Base-by-base conservation (phyloP, 495 filamentous ascomycete species). In the Trichodelitschia bisporula region DNA sequence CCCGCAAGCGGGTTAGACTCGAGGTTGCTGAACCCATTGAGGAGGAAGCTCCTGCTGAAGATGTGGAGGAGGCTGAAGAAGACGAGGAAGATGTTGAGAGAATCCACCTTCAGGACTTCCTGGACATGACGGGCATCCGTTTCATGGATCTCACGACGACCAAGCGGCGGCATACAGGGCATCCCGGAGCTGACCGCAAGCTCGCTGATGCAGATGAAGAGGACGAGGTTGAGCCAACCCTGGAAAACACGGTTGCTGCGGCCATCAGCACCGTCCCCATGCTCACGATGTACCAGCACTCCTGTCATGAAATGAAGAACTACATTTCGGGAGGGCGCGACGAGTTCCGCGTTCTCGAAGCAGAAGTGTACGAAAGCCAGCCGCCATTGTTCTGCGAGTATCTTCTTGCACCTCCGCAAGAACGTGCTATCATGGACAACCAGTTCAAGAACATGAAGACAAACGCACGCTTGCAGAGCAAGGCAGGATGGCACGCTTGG, bases 401-500 rank as follows among this genome's bases (percentile, higher is more conserved):
- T 42, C 64, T 84, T 30, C 66, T 65, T 0, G 83, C 84, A n/a
- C 59, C 77, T 4, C 67, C 77, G n/a, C 75, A 86, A 29, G 61
- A 90, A 37, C 74, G 72, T 40, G 47, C 64, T 1, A 60, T 86
- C 28, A 83, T 97, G 73, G 84, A 97, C 50, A 83, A 76, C 36
- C 86, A 95, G 46, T 84, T 97, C 52, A 83, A 84, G 47, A 90
- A 91, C 37, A 72, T 89, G 43, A 93, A 92, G 55, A 89, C 78
- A 0, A 71, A 93, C 46, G 76, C 89, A 2, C 58, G 89, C 24
- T 57, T 89, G 3, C 61, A 77, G 9, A 92, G 83, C 54, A 91
- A 91, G 46, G 78, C 68, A 21, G 83, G 79, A 49, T 97, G 89
- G 89, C 95, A 97, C 45, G 72, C 82, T 44, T 97, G 89, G 89